A percentile compares a stretch with the other conserved stretches of the same genome.
These are phyloP conservation scores for Tricholoma hemisulphureum DNA, from an alignment of 768 basidiomycete species.

Conservation along the genomic window DNA sequence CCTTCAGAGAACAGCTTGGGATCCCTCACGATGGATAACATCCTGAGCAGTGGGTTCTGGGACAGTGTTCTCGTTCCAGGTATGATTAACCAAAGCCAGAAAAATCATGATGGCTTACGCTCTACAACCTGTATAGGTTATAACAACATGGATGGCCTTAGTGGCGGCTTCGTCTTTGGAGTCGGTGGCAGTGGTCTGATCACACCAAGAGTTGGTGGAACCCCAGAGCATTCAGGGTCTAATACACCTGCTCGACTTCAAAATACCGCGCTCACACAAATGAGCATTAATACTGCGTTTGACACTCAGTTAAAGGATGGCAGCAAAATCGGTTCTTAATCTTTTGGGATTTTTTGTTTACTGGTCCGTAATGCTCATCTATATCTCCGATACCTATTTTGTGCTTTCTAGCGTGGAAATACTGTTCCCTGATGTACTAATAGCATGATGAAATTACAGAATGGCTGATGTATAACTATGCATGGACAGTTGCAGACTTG, in stretches of 20 bases:
- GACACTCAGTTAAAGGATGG: constrained; percentile 31
- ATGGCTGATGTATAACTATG: neutral
- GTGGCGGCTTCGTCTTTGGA: constrained; percentile 84
- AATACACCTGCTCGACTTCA: constrained; percentile 42
- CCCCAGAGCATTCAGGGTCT: constrained; percentile 57
- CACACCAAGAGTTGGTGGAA: constrained; percentile 64
- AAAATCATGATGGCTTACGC: neutral
- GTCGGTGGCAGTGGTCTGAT: constrained; percentile 81
- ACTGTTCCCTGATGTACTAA: neutral
- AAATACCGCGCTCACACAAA: constrained; percentile 36
- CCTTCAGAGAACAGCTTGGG: constrained; percentile 35
- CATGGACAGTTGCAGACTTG: neutral
- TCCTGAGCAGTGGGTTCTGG: constrained; percentile 80
- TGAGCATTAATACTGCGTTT: constrained; percentile 48
- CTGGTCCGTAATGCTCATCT: neutral
- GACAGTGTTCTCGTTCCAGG: constrained; percentile 86
- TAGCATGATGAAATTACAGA: neutral
- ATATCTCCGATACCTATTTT: neutral
- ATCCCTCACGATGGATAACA: constrained; percentile 77
- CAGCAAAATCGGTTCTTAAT: constrained; percentile 34
- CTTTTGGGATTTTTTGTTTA: constrained; percentile 14
- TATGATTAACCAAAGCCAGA: constrained; percentile 33
- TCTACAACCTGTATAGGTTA: constrained; percentile 51
- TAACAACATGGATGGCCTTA: constrained; percentile 77
- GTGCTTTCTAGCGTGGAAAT: neutral